Conservation (phyloP, 257 asterid species). For the Haberlea rhodopensis region DNA sequence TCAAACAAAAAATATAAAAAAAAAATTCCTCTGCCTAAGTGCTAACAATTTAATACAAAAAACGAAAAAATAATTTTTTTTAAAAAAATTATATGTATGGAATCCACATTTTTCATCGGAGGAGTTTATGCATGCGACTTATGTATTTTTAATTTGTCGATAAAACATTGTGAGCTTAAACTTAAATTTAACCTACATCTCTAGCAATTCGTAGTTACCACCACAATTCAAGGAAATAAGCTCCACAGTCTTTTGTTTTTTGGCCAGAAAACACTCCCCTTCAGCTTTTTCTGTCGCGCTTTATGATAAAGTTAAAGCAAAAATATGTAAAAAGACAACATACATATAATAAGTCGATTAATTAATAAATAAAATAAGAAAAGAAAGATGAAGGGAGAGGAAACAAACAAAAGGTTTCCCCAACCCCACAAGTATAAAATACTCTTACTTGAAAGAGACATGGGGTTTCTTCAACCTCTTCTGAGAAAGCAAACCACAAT, state of each 20-base stretch:
- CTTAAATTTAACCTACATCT: slow-evolving; percentile 23
- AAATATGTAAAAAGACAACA: slow-evolving; percentile 32
- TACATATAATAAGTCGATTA: slow-evolving; percentile 10
- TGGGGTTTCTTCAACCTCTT: slow-evolving; percentile 37
- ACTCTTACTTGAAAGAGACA: slow-evolving; percentile 42
- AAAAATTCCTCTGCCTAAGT: no score
- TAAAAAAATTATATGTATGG: no score
- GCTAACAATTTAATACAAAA: no score
- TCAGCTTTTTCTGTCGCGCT: slow-evolving; percentile 65
- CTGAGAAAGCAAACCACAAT: slow-evolving; percentile 34
- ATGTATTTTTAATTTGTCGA: no score
- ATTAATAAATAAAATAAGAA: slow-evolving; percentile 6
- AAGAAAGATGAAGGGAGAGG: slow-evolving; percentile 27
- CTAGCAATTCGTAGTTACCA: slow-evolving; percentile 22
- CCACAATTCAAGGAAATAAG: slow-evolving; percentile 48
- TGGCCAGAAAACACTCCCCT: slow-evolving; percentile 64
- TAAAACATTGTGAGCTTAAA: no score
- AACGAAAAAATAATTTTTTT: no score
- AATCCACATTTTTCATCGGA: no score
- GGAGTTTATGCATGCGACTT: no score
- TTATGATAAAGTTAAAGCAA: slow-evolving; percentile 61
- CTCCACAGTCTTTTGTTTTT: slow-evolving; percentile 47
- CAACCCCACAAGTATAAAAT: slow-evolving; percentile 56
- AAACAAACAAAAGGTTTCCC: slow-evolving; percentile 28
- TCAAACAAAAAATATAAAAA: no score